Evolutionary conservation across 163 green algal genomes (phyloP), one percentile per base, ranked within the genome.

Genomic region (Smithsoniella earleae): DNA sequence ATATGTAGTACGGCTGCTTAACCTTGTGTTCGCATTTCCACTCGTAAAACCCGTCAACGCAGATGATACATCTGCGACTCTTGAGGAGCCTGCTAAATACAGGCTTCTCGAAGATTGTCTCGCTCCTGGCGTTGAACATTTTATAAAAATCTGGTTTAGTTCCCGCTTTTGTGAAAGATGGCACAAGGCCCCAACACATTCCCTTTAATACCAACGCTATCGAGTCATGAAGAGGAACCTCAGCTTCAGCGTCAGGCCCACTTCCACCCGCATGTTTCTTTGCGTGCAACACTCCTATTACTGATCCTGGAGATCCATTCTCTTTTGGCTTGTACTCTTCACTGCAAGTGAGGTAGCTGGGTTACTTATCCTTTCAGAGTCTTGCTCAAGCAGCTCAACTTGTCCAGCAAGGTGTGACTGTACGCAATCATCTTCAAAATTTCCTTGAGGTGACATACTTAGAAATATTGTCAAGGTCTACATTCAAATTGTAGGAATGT

Each of bases 41-140:
- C 52, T 80, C 76, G 54, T 77, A 80, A 69, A 80, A 80, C 4
- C 76, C 76, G 46, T 77, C 46, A 27, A 80, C 20, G 13, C 58
- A 40, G 28, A 77, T 72, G 34, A 77, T 37, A 62, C 76, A 76
- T 13, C 66, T 66, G 1, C 40, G 33, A 45, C 25, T n/a, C 54
- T 65, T 45, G 43, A 80, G 8, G 46, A 87, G 55, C 13, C 77
- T 55, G 37, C 69, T 55, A 73, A 87, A 79, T 40, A 83, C 74
- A 65, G 2, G 27, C 46, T 74, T 80, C 31, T 54, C 40, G 40
- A 36, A 74, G 25, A 87, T 66, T 2, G 79, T 84, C 78, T 92
- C 86, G 54, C 80, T 84, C 20, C 88, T 74, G 0, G 86, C 87
- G 72, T 94, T 94, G 81, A 92, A 92, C 82, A 90, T 91, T 18